Evolutionary conservation across 2,329 filamentous ascomycete species (phyloP).

Genomic region (Waltergamsia citrina): DNA sequence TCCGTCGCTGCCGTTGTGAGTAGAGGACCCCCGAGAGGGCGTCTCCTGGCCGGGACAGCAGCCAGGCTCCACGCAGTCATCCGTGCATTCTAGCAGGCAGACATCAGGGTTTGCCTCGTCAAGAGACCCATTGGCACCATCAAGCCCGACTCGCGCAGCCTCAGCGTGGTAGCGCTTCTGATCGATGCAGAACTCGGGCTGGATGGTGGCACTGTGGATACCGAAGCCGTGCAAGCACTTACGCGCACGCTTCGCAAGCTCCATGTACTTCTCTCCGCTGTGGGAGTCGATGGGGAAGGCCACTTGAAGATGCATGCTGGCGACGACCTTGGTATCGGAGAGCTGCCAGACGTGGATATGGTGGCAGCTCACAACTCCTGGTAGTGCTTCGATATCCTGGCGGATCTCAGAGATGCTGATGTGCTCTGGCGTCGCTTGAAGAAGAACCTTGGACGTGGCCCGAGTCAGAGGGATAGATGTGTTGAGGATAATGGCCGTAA

Average conservation of each 20-base stretch:
- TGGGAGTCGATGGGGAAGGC: conserved; percentile 81
- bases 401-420: conserved; percentile 85
- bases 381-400: conserved; percentile 78
- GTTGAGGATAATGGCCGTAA: conserved; percentile 69
- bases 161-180: conserved; percentile 29
- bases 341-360: conserved; percentile 98
- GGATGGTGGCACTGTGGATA: conserved; percentile 95
- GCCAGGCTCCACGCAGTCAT: conserved; percentile 23
- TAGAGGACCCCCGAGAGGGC: conserved; percentile 23
- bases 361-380: conserved; percentile 83
- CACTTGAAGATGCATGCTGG: conserved; percentile 88
- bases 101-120: conserved; percentile 18
- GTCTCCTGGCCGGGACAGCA: conserved; percentile 18
- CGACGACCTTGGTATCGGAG: conserved; percentile 87
- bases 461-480: conserved; percentile 72
- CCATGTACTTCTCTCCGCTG: conserved; percentile 78
- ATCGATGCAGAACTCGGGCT: conserved; percentile 73
- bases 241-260: conserved; percentile 70
- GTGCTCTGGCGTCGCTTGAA: conserved; percentile 87
- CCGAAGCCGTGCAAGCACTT: conserved; percentile 90
- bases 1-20: conserved; percentile 22
- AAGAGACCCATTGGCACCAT: conserved; percentile 10
- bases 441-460: conserved; percentile 75
- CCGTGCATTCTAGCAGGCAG: conserved; percentile 39
- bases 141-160: conserved; percentile 11